Evolutionary conservation across 2,329 filamentous ascomycete species (phyloP).

Genomic region (Hymenoscyphus infarciens): DNA sequence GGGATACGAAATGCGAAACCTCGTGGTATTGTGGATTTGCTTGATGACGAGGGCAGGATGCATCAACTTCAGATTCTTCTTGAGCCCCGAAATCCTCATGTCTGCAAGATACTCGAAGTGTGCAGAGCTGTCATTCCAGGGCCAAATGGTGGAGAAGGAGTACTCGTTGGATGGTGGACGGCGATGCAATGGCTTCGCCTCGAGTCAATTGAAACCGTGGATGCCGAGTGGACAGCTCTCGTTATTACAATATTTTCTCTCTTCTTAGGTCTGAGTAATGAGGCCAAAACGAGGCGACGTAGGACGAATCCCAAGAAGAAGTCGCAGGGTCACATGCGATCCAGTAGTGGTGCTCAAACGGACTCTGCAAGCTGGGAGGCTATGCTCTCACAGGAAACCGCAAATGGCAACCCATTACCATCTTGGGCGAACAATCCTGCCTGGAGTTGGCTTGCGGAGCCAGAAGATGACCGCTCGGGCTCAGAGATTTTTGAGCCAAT

Average conservation of each 20-base stretch:
- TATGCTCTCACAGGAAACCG: constrained; percentile 44
- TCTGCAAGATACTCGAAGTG: constrained; percentile 56
- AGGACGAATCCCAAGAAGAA: constrained; percentile 37
- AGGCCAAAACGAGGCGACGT: constrained; percentile 34
- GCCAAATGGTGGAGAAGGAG: constrained; percentile 52
- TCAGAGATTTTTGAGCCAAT: constrained; percentile 14
- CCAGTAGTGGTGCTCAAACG: constrained; percentile 44
- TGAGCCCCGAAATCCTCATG: constrained; percentile 60
- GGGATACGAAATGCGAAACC: constrained; percentile 56
- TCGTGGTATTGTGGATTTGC: constrained; percentile 61
- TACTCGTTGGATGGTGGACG: constrained; percentile 71
- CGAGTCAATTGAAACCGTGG: constrained; percentile 44
- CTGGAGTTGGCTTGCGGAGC: constrained; percentile 70
- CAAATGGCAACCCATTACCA: constrained; percentile 38
- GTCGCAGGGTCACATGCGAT: constrained; percentile 43
- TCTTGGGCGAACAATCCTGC: constrained; percentile 58
- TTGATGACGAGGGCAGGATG: constrained; percentile 57
- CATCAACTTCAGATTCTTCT: constrained; percentile 68
- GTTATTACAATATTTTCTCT: constrained; percentile 61
- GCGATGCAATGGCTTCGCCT: constrained; percentile 63
- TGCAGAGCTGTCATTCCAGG: constrained; percentile 63
- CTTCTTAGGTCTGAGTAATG: constrained; percentile 55
- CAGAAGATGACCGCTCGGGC: constrained; percentile 39
- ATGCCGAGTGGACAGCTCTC: constrained; percentile 67
- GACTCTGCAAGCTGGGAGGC: constrained; percentile 42